phyloP scores from a whole-genome alignment of 1,284 basidiomycete species.

The Ustilago tritici region DNA sequence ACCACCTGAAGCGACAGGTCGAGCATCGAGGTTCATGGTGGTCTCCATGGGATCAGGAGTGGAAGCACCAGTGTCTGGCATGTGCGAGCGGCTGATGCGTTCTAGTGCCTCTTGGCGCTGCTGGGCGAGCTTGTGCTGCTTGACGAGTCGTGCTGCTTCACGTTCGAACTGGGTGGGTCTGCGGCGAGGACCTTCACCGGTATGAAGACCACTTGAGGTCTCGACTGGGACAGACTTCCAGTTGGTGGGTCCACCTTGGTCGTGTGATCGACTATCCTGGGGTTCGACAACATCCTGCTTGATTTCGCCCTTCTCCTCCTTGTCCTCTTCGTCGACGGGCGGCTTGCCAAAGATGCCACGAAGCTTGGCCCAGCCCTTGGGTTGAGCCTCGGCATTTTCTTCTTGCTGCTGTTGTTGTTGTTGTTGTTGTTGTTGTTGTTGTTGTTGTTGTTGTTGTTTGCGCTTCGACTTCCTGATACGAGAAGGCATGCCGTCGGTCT shows the following conservation, averaged over 20 bases:
- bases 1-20: conserved; percentile 58
- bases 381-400: conserved; percentile 27
- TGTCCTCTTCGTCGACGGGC: conserved; percentile 36
- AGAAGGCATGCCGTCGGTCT: conserved; percentile 67
- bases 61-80: conserved; percentile 57
- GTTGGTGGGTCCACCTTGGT: conserved; percentile 64
- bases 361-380: conserved; percentile 63
- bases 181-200: conserved; percentile 53
- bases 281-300: conserved; percentile 10
- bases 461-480: conserved; percentile 37
- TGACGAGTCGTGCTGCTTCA: conserved; percentile 62
- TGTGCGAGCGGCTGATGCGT: conserved; percentile 56
- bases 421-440: not conserved
- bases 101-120: conserved; percentile 49
- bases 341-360: conserved; percentile 56
- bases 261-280: conserved; percentile 29
- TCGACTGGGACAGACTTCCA: conserved; percentile 66
- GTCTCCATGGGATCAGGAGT: conserved; percentile 66
- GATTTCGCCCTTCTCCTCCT: conserved; percentile 47
- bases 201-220: conserved; percentile 64
- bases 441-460: conserved; percentile 3
- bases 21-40: conserved; percentile 59
- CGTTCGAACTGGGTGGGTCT: conserved; percentile 63
- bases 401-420: conserved; percentile 1
- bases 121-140: conserved; percentile 57